phyloP scores from a whole-genome alignment of 2,329 filamentous ascomycete species.

The Fusarium nematophilum region DNA sequence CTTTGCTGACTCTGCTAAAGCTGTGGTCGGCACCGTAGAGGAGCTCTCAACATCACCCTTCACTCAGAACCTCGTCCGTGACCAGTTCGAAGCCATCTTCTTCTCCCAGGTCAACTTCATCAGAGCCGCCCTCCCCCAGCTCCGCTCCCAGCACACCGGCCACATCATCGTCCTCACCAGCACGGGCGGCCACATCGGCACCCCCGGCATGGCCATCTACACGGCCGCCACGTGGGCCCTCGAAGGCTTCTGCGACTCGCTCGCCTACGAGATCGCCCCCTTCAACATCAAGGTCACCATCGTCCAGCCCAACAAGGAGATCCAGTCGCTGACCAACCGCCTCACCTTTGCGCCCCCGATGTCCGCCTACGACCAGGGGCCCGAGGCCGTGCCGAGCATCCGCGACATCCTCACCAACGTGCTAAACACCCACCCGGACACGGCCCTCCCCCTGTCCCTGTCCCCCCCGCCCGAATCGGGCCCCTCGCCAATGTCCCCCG shows the following conservation, averaged over 20 bases:
- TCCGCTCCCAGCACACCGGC: constrained; percentile 83
- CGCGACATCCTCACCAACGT: constrained; percentile 86
- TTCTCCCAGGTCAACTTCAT: constrained; percentile 97
- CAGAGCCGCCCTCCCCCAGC: constrained; percentile 83
- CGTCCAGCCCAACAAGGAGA: constrained; percentile 94
- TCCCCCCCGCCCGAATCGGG: constrained; percentile 40
- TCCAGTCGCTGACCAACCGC: constrained; percentile 86
- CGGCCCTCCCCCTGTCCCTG: constrained; percentile 54
- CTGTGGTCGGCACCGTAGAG: constrained; percentile 90
- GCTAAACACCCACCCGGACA: constrained; percentile 79
- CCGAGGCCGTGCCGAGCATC: constrained; percentile 76
- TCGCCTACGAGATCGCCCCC: constrained; percentile 95
- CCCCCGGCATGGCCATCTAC: constrained; percentile 89
- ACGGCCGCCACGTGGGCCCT: constrained; percentile 94
- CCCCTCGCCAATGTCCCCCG: constrained; percentile 46
- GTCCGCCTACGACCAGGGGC: constrained; percentile 57
- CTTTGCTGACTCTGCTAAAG: constrained; percentile 57
- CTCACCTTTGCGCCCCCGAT: constrained; percentile 87
- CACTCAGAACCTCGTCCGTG: constrained; percentile 82
- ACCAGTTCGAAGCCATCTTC: constrained; percentile 95
- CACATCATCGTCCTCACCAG: constrained; percentile 92
- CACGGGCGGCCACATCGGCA: constrained; percentile 91
- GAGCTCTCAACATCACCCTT: constrained; percentile 80
- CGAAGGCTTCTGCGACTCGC: constrained; percentile 93
- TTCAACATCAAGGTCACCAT: constrained; percentile 98